These are phyloP conservation scores for Aotearoamyces nothofagi DNA, from an alignment of 2,329 filamentous ascomycete species.

Conservation along the genomic window DNA sequence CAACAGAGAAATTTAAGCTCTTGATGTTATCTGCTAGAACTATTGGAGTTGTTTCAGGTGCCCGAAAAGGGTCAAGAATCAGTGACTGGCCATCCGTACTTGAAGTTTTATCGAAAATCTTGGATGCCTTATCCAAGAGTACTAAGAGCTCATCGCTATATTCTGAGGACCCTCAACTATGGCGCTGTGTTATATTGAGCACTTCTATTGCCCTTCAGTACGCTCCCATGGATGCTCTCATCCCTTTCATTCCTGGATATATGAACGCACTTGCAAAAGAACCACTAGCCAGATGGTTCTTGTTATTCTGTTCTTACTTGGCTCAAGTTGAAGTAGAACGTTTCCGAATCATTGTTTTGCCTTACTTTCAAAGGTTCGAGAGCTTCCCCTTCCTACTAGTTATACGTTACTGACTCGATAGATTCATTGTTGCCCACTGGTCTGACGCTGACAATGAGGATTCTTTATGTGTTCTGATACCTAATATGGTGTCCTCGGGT, in stretches of 20 bases:
- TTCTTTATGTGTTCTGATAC: slow-evolving; percentile 52
- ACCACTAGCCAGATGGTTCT: slow-evolving; percentile 55
- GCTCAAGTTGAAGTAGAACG: slow-evolving; percentile 57
- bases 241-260: slow-evolving; percentile 52
- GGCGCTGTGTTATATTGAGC: slow-evolving; percentile 41
- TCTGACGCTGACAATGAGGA: slow-evolving; percentile 48
- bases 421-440: slow-evolving; percentile 66
- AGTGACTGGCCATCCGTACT: slow-evolving; percentile 55
- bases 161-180: slow-evolving; percentile 28
- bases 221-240: slow-evolving; percentile 64
- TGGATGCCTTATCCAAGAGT: slow-evolving; percentile 31
- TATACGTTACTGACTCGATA: slow-evolving; percentile 18
- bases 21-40: slow-evolving; percentile 37
- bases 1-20: slow-evolving; percentile 22
- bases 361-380: slow-evolving; percentile 64
- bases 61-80: slow-evolving; percentile 68
- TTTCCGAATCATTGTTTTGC: slow-evolving; percentile 66
- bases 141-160: slow-evolving; percentile 12
- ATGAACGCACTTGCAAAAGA: slow-evolving; percentile 49
- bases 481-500: slow-evolving; percentile 41
- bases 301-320: slow-evolving; percentile 73
- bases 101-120: slow-evolving; percentile 33
- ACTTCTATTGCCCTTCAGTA: slow-evolving; percentile 55
- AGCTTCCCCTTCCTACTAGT: not conserved
- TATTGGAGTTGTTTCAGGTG: slow-evolving; percentile 56